Evolutionary conservation across 805 yeast genomes (phyloP).

Genomic region (Kazachstania africana): DNA sequence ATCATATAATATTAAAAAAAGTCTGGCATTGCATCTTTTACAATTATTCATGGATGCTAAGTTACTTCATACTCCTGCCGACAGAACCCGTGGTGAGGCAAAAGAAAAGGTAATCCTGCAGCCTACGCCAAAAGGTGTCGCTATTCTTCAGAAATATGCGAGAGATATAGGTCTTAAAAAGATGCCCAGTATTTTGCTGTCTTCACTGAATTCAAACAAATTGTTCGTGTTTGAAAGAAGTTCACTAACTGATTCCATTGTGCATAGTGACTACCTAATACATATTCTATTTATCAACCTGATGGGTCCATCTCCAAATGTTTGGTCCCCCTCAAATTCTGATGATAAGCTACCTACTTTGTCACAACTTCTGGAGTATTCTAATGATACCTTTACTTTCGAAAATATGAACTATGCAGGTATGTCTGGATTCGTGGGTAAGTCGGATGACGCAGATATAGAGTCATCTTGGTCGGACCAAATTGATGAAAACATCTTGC

Average conservation of each 20-base stretch:
- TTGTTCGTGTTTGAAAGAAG: conserved; percentile 59
- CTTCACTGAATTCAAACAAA: conserved; percentile 60
- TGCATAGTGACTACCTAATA: conserved; percentile 53
- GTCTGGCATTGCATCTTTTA: conserved; percentile 37
- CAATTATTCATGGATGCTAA: conserved; percentile 46
- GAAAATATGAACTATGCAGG: conserved; percentile 14
- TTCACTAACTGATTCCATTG: conserved; percentile 41
- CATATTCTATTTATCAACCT: conserved; percentile 48
- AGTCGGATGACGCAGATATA: background rate
- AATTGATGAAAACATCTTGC: conserved; percentile 4
- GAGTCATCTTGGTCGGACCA: conserved; percentile 9
- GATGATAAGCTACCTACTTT: conserved; percentile 39
- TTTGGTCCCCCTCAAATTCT: conserved; percentile 48
- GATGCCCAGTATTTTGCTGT: conserved; percentile 37
- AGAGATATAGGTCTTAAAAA: conserved; percentile 40
- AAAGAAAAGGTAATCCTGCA: conserved; percentile 41
- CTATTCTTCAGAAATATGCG: conserved; percentile 52
- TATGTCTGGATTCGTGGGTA: conserved; percentile 1
- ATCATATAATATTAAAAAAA: conserved; percentile 41
- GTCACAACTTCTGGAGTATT: conserved; percentile 23
- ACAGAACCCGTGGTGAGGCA: conserved; percentile 46
- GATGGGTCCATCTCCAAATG: conserved; percentile 57
- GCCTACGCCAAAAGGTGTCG: conserved; percentile 87
- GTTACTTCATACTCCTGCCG: conserved; percentile 63
- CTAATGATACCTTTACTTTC: conserved; percentile 26